These are phyloP conservation scores for Carex arenaria DNA, from an alignment of 202 grass and related monocot species.

Conservation along the genomic window DNA sequence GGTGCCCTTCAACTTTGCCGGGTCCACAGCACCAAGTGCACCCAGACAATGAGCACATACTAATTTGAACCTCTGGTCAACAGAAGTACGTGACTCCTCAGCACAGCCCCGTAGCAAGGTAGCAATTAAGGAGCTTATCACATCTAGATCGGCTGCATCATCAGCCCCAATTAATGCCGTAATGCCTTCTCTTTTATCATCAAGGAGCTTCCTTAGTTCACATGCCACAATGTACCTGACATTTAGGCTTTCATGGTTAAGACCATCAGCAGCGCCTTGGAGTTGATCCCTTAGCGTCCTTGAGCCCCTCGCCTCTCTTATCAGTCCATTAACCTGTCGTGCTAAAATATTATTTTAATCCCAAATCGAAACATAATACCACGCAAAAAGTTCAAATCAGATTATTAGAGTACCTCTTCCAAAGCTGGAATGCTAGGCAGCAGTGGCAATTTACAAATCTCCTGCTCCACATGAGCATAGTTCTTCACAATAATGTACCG, in stretches of 20 bases:
- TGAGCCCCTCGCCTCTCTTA: constrained; percentile 89
- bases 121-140: constrained; percentile 85
- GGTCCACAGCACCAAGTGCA: constrained; percentile 89
- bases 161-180: constrained; percentile 82
- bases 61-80: constrained; percentile 83
- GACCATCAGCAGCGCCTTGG: constrained; percentile 76
- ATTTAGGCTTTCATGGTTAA: constrained; percentile 97
- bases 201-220: constrained; percentile 86
- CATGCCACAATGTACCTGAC: constrained; percentile 93
- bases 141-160: constrained; percentile 66
- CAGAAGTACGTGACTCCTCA: constrained; percentile 81
- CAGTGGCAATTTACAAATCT: constrained; percentile 81
- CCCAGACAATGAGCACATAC: constrained; percentile 92
- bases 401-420: constrained; percentile 45
- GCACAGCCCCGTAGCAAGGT: constrained; percentile 81
- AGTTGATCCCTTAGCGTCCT: constrained; percentile 81
- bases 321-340: constrained; percentile 51
- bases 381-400: not conserved
- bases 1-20: constrained; percentile 82
- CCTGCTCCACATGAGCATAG: constrained; percentile 51
- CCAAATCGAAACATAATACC: not conserved
- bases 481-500: constrained; percentile 91
- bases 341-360: not conserved
- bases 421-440: constrained; percentile 83
- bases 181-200: constrained; percentile 68